Evolutionary conservation across 768 basidiomycete genomes (phyloP).

Genomic region (Leccinum broughii): DNA sequence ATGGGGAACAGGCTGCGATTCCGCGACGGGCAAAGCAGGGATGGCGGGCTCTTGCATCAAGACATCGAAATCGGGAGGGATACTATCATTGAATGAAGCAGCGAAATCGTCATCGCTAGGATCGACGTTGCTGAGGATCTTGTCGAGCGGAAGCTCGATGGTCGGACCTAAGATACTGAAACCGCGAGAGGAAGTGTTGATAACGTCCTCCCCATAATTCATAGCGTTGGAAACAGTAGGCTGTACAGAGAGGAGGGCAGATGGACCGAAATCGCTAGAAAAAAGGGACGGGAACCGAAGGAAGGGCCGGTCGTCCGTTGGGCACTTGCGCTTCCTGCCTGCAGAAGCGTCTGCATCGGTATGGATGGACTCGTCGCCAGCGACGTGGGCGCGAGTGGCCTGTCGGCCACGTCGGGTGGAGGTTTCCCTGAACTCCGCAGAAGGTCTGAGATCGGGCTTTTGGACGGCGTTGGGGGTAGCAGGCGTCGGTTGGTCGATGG

Average conservation of each 20-base stretch:
- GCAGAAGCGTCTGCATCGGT: background rate
- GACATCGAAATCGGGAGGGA: constrained; percentile 22
- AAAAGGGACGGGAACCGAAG: constrained; percentile 73
- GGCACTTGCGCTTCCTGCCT: constrained; percentile 29
- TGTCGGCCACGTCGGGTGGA: constrained; percentile 41
- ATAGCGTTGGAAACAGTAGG: constrained; percentile 66
- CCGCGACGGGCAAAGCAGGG: constrained; percentile 13
- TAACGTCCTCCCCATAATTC: constrained; percentile 79
- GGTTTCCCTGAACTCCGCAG: constrained; percentile 61
- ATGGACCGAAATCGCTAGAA: constrained; percentile 72
- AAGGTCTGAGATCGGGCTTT: constrained; percentile 69
- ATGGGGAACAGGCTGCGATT: constrained; percentile 8
- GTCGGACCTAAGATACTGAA: constrained; percentile 74
- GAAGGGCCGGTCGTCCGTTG: constrained; percentile 31
- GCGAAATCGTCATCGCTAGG: constrained; percentile 19
- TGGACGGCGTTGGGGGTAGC: constrained; percentile 48
- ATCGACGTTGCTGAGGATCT: constrained; percentile 52
- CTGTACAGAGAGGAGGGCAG: constrained; percentile 67
- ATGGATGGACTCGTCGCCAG: too few species aligned
- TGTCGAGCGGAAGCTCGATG: constrained; percentile 82
- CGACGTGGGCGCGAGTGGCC: constrained; percentile 23
- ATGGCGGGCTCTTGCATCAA: constrained; percentile 30
- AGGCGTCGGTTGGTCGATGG: constrained; percentile 67
- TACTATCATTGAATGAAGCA: constrained; percentile 9
- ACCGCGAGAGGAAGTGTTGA: constrained; percentile 46